Base-by-base conservation (phyloP, 331 rosid species). In the Malus hybrid region DNA sequence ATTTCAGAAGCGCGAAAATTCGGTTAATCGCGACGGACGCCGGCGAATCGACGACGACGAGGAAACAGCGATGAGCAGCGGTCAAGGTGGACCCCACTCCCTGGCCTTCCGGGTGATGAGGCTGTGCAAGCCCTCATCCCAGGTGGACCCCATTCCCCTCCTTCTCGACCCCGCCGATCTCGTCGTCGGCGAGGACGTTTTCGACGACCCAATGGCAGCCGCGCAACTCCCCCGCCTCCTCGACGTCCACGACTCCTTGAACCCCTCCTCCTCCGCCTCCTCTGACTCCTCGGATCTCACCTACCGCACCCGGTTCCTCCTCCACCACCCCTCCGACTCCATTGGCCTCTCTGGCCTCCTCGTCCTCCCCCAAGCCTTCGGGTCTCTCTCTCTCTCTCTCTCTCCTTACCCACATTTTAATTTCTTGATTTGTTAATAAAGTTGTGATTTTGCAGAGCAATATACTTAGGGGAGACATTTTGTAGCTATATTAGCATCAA, bases 341-440 rank as follows among this genome's bases (percentile, higher is more conserved):
- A 83, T 92, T 88, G 97, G 97, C 54, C 96, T 94, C 89, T 87
- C 96, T 56, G 96, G 93, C 77, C 97, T 94, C 86, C 97, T 94
- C 82, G 97, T 94, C 57, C 99, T 94, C 81, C 99, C 97, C 20
- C 97, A 94, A 84, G 89, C 99, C 46, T 94, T 94, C 78, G 97
- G 99, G 97, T 91, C 55, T 33, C 34, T 67, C 50, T 36, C 60
- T 69, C 73, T 65, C 20, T 27, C 54, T 18, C 15, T 56, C 68
- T 27, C 74, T 12, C 44, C 31, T 69, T 44, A 15, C 52, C 34
- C 62, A 31, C 18, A 29, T 55, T 24, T 19, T 50, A 3, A 16
- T 20, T 34, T 36, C 57, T 74, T 39, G 62, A 10, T 72, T 34
- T 7, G 28, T 64, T 67, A n/a, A 10, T 63, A 12, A 10, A 56